Conservation (phyloP, 257 asterid genomes). For the Solanum ahanhuiri region DNA sequence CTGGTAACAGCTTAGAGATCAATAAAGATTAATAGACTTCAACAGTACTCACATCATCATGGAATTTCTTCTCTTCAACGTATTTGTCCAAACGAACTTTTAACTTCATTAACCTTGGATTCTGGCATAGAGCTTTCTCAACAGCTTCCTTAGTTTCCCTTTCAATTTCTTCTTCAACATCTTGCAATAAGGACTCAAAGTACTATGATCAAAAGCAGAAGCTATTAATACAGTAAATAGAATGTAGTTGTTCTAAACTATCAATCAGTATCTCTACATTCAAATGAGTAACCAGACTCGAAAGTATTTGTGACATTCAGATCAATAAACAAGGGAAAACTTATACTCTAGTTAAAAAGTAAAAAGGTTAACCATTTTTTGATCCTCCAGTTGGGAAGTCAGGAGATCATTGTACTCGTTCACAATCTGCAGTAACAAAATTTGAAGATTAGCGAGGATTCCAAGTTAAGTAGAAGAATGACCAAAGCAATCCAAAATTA, state of each 20-base stretch:
- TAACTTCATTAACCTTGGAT: constrained; percentile 64
- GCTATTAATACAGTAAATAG: constrained; percentile 9
- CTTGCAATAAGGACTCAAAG: constrained; percentile 69
- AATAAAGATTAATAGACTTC: neutral
- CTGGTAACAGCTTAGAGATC: neutral
- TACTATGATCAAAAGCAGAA: constrained; percentile 46
- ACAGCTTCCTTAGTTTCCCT: constrained; percentile 52
- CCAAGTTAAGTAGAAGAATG: neutral
- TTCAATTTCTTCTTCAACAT: constrained; percentile 64
- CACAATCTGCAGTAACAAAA: constrained; percentile 52
- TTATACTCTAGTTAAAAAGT: neutral
- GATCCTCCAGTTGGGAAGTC: constrained; percentile 80
- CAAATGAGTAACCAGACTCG: neutral
- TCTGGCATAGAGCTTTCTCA: constrained; percentile 62
- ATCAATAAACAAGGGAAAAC: neutral
- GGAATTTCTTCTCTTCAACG: constrained; percentile 61
- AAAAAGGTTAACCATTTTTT: constrained; percentile 51
- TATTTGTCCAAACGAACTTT: constrained; percentile 55
- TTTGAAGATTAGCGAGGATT: constrained; percentile 4
- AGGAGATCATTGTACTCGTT: constrained; percentile 92
- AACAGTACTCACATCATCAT: constrained; percentile 54
- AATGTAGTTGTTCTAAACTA: constrained; percentile 3
- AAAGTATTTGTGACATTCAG: neutral
- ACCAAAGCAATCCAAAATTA: neutral
- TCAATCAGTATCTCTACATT: neutral